These are phyloP conservation scores for Fusarium sp. DNA, from an alignment of 2,329 filamentous ascomycete genomes.

Conservation along the genomic window DNA sequence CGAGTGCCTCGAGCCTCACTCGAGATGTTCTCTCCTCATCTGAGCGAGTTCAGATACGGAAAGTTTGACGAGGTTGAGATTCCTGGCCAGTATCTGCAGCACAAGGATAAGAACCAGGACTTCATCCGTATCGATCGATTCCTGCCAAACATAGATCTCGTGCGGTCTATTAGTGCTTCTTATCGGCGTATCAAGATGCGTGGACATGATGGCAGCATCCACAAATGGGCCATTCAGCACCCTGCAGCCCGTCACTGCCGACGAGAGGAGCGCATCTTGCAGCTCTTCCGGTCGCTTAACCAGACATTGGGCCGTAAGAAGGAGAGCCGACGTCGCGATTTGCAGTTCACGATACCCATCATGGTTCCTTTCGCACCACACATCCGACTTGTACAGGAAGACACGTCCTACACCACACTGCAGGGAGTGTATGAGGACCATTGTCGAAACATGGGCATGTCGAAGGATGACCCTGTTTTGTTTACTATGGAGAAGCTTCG, in stretches of 20 bases:
- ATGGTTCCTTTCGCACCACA: constrained; percentile 97
- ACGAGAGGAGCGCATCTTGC: constrained; percentile 92
- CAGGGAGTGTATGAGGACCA: constrained; percentile 98
- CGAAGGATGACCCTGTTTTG: constrained; percentile 94
- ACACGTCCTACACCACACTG: constrained; percentile 91
- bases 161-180: constrained; percentile 90
- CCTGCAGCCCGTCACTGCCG: constrained; percentile 92
- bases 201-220: constrained; percentile 96
- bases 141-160: constrained; percentile 92
- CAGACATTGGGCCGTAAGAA: constrained; percentile 92
- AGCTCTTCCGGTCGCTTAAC: constrained; percentile 98
- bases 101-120: constrained; percentile 99
- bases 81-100: constrained; percentile 94
- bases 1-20: constrained; percentile 79
- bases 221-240: constrained; percentile 96
- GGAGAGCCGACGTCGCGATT: constrained; percentile 90
- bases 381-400: constrained; percentile 95
- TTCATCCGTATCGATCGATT: constrained; percentile 98
- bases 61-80: constrained; percentile 99
- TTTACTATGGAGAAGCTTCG: constrained; percentile 96
- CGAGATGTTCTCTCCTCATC: constrained; percentile 87
- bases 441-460: constrained; percentile 86
- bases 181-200: constrained; percentile 95
- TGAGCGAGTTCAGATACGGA: constrained; percentile 96
- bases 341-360: constrained; percentile 95